Evolutionary conservation across 2,329 filamentous ascomycete species (phyloP).

Genomic region (Stagonosporopsis tanaceti): DNA sequence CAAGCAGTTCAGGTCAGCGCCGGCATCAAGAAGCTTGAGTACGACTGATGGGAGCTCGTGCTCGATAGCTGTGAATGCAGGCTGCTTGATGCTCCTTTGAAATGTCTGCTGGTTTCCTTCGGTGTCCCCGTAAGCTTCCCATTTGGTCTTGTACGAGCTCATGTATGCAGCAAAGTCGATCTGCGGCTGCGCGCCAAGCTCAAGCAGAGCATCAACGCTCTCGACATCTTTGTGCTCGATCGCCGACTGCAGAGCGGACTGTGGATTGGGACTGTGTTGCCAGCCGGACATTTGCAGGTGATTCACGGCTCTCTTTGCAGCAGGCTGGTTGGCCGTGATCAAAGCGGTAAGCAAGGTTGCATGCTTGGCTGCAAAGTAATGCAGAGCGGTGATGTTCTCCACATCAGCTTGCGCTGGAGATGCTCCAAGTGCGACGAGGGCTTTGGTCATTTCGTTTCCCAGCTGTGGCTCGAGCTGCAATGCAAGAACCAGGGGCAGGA

Average conservation of each 20-base stretch:
- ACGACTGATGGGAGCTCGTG: slow-evolving; percentile 62
- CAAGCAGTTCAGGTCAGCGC: slow-evolving; percentile 71
- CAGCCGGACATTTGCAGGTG: slow-evolving; percentile 61
- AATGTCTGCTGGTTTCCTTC: slow-evolving; percentile 63
- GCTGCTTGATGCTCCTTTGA: slow-evolving; percentile 63
- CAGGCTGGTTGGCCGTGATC: slow-evolving; percentile 69
- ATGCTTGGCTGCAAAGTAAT: slow-evolving; percentile 48
- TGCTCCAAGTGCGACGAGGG: slow-evolving; percentile 74
- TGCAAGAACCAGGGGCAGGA: slow-evolving; percentile 75
- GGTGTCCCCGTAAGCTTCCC: slow-evolving; percentile 44
- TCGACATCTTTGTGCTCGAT: slow-evolving; percentile 21
- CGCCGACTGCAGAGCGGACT: slow-evolving; percentile 66
- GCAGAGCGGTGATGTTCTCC: slow-evolving; percentile 69
- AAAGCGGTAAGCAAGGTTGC: slow-evolving; percentile 44
- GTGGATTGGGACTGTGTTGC: slow-evolving; percentile 47
- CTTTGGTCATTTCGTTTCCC: slow-evolving; percentile 69
- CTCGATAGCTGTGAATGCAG: slow-evolving; percentile 69
- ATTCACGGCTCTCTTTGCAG: slow-evolving; percentile 70
- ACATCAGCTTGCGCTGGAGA: slow-evolving; percentile 76
- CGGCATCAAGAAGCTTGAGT: slow-evolving; percentile 66
- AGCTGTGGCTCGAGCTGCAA: slow-evolving; percentile 69
- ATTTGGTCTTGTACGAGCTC: slow-evolving; percentile 61
- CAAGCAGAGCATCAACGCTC: slow-evolving; percentile 58
- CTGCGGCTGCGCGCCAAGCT: slow-evolving; percentile 66
- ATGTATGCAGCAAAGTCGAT: slow-evolving; percentile 72